Evolutionary conservation across 768 basidiomycete species (phyloP).

Genomic region (Podaxis pistillaris): DNA sequence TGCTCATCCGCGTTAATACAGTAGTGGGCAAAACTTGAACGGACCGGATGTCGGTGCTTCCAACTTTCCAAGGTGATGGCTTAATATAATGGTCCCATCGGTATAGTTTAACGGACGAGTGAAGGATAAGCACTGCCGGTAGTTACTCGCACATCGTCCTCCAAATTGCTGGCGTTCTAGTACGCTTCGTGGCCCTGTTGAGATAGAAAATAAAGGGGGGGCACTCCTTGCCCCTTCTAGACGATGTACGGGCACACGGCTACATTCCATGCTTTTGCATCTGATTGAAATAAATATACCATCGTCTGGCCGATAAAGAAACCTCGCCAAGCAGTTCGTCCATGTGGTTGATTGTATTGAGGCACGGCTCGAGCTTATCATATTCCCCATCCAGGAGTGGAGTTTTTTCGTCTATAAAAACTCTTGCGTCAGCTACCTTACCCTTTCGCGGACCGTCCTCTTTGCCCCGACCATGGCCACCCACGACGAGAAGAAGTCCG

Average conservation of each 20-base stretch:
- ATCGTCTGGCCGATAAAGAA: background rate
- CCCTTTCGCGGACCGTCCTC: background rate
- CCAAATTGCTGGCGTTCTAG: too few species aligned
- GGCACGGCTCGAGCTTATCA: background rate
- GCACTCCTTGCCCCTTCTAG: background rate
- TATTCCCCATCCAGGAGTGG: background rate
- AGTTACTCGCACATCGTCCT: too few species aligned
- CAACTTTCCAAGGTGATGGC: too few species aligned
- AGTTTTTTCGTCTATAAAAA: background rate
- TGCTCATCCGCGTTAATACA: too few species aligned
- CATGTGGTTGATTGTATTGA: background rate
- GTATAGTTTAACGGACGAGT: too few species aligned
- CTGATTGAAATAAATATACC: background rate
- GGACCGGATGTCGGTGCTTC: too few species aligned
- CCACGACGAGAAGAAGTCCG: constrained; percentile 1
- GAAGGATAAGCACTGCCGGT: too few species aligned
- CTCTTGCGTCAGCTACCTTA: background rate
- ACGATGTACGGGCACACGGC: background rate
- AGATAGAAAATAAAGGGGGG: background rate
- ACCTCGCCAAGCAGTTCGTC: background rate
- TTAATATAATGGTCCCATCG: too few species aligned
- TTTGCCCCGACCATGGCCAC: background rate
- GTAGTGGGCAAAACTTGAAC: too few species aligned
- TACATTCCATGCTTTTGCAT: background rate
- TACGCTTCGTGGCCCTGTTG: too few species aligned